Conservation (phyloP, 2,329 filamentous ascomycete species). For the Nigrospora osmanthi region DNA sequence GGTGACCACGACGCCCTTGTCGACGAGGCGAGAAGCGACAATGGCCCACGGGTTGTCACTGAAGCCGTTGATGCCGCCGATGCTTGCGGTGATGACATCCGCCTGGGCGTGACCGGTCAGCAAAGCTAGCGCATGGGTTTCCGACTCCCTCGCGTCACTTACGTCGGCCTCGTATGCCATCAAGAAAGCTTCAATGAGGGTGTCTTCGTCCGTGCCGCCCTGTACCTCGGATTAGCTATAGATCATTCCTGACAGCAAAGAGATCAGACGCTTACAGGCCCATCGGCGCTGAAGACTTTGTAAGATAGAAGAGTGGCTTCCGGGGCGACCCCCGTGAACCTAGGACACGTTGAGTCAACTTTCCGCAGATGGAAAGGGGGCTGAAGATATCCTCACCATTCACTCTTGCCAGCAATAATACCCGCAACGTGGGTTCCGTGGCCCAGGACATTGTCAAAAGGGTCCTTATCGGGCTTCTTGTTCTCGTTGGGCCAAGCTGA, state of each 20-base stretch:
- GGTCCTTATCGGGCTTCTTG: constrained; percentile 6
- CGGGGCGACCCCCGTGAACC: constrained; percentile 14
- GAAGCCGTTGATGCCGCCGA: constrained; percentile 26
- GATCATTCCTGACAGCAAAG: neutral
- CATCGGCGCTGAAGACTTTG: constrained; percentile 11
- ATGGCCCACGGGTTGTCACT: constrained; percentile 23
- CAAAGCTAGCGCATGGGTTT: no score
- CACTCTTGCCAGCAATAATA: constrained; percentile 15
- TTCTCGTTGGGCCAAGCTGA: neutral
- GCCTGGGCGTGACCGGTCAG: neutral
- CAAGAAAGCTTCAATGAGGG: constrained; percentile 23
- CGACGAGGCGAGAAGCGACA: constrained; percentile 26
- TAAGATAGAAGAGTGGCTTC: constrained; percentile 14
- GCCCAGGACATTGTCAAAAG: constrained; percentile 9
- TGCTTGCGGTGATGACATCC: constrained; percentile 32
- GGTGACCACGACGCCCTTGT: constrained; percentile 38
- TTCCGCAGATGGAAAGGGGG: neutral
- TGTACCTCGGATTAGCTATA: neutral
- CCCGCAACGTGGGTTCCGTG: constrained; percentile 18
- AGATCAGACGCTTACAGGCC: neutral
- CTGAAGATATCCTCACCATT: constrained; percentile 1
- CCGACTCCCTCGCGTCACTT: neutral
- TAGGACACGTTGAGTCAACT: neutral
- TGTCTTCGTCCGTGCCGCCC: constrained; percentile 14
- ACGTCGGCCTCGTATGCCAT: constrained; percentile 21